Conservation (phyloP, 208 protist species). For the Lotmaria passim region DNA sequence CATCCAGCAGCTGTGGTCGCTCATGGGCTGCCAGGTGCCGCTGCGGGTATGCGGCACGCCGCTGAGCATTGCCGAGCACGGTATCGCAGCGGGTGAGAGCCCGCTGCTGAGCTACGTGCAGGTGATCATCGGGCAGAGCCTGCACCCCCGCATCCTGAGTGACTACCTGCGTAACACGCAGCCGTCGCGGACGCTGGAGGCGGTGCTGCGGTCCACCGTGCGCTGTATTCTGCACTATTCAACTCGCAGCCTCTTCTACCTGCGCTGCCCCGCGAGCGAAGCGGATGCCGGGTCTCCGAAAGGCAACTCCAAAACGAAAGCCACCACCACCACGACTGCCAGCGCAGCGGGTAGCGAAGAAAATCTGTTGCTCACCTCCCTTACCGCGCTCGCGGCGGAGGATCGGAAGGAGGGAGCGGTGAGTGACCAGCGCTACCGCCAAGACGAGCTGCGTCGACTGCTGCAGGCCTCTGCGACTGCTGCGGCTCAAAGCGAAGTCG, state of each 20-base stretch:
- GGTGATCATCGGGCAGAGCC: conserved; percentile 19
- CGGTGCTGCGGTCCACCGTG: conserved; percentile 25
- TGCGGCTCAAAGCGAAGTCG: no score
- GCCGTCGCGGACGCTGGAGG: conserved; percentile 24
- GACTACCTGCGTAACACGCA: conserved; percentile 37
- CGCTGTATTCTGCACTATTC: conserved; percentile 30
- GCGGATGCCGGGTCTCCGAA: neutral
- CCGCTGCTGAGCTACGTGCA: conserved; percentile 37
- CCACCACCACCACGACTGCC: no score
- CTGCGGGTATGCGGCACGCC: conserved; percentile 7
- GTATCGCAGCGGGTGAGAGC: conserved; percentile 22
- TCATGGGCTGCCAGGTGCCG: conserved; percentile 34
- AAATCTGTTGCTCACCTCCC: neutral
- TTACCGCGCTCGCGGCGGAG: neutral
- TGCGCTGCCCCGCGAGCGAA: neutral
- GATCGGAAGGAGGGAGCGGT: neutral
- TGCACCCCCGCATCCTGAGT: conserved; percentile 31
- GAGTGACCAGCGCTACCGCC: neutral
- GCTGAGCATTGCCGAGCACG: conserved; percentile 29
- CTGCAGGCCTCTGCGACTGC: neutral
- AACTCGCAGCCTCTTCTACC: conserved; percentile 25
- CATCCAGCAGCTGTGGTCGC: conserved; percentile 26
- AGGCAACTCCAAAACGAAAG: neutral
- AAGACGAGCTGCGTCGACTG: conserved; percentile 1
- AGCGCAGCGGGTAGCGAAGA: no score